Base-by-base conservation (phyloP, 1,284 basidiomycete species). In the Malassezia brasiliensis region DNA sequence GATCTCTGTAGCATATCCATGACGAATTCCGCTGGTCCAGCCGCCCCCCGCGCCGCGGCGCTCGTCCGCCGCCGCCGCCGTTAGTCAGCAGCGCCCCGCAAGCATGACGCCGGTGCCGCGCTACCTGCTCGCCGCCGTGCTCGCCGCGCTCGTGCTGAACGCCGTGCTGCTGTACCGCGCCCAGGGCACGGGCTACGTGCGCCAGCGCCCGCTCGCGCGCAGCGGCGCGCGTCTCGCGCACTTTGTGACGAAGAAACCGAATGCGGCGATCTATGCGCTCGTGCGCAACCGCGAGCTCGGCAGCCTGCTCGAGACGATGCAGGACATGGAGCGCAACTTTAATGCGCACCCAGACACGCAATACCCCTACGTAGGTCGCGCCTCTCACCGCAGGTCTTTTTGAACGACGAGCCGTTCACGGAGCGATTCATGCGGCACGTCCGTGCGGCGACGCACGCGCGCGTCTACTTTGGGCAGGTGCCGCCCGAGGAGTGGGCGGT, bases 401-500 rank as follows among this genome's bases (percentile, higher is more conserved):
- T 77, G 20, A 77, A 76, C 60, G 66, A 77, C 30, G 48, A 69
- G 36, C 67, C 68, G 1, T 76, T 77, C 58, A 56, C 71, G 3
- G 69, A 73, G 0, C 66, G 66, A 14, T 77, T 77, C 69, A 76
- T 72, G 54, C 50, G 57, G 17, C 62, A 62, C 32, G 62, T 70
- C 34, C 47, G 56, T 2, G 45, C 60, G 15, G 60, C 74, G 51
- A 65, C 72, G 9, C 63, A 64, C 2, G 62, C 67, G 25, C 60
- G 59, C 36, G 56, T 62, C 30, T 59, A 64, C 15, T 96, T 90
- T 71, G 91, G 90, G 7, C 77, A 85, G 39, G 88, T 96, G 63
- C 83, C 85, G 1, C 76, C 77, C 8, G 83, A 87, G 4, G 79
- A 90, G 59, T 96, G 91, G 90, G 77, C 79, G 59, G 88, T 88